Percentiles rank a stretch among this genome's conserved stretches.
phyloP scores from a whole-genome alignment of 2,329 filamentous ascomycete species.

The Penicillium janthinellum region DNA sequence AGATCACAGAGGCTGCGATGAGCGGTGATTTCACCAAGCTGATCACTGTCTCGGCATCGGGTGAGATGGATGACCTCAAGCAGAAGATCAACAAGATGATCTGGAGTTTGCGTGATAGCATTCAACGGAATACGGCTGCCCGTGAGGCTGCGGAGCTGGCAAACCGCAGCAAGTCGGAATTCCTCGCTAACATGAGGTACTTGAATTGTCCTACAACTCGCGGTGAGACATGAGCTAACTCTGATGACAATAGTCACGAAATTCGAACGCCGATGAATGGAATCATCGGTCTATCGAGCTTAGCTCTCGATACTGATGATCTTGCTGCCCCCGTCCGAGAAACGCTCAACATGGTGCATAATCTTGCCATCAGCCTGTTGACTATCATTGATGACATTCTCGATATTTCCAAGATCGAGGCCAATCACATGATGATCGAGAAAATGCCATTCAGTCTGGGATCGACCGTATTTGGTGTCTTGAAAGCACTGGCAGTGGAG shows the following conservation, averaged over 20 bases:
- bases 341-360: constrained; percentile 96
- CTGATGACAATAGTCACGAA: constrained; percentile 64
- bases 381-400: constrained; percentile 85
- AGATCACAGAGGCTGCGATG: constrained; percentile 91
- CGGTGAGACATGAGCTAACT: neutral
- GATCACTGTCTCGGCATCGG: constrained; percentile 90
- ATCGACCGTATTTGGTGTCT: constrained; percentile 90
- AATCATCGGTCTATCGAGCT: constrained; percentile 93
- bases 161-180: constrained; percentile 96
- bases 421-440: constrained; percentile 93
- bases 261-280: constrained; percentile 95
- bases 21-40: constrained; percentile 94
- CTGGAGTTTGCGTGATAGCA: constrained; percentile 86
- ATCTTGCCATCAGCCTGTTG: constrained; percentile 85
- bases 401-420: constrained; percentile 75
- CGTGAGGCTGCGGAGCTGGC: constrained; percentile 90
- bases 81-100: constrained; percentile 99
- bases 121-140: constrained; percentile 89
- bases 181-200: constrained; percentile 87
- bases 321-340: constrained; percentile 89
- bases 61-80: constrained; percentile 97
- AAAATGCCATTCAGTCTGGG: constrained; percentile 91
- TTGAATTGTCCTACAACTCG: neutral
- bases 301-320: constrained; percentile 89
- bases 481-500: constrained; percentile 90